Evolutionary conservation across 2,329 filamentous ascomycete genomes (phyloP).

Genomic region (Fusarium haematococcum): DNA sequence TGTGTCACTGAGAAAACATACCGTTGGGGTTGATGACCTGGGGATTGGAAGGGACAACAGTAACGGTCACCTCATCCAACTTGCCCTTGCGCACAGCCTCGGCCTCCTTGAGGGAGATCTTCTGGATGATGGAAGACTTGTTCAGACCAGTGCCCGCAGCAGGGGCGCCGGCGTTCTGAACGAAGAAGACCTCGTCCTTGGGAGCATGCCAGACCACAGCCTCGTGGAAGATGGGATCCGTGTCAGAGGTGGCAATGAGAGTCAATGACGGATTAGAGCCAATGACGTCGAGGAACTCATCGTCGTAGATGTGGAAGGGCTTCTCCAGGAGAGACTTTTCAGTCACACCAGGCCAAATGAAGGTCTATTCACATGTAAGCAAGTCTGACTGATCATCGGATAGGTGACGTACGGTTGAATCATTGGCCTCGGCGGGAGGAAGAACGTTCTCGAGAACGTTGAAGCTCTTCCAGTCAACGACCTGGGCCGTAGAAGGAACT

Average conservation of each 20-base stretch:
- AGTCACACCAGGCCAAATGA: slow-evolving; percentile 41
- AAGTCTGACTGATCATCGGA: neutral
- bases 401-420: slow-evolving; percentile 14
- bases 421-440: slow-evolving; percentile 31
- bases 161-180: slow-evolving; percentile 61
- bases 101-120: slow-evolving; percentile 60
- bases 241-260: slow-evolving; percentile 58
- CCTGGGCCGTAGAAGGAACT: slow-evolving; percentile 21
- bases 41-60: slow-evolving; percentile 56
- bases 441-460: slow-evolving; percentile 34
- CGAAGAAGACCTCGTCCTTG: slow-evolving; percentile 66
- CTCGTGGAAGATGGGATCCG: slow-evolving; percentile 65
- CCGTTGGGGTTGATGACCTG: slow-evolving; percentile 64
- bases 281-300: slow-evolving; percentile 63
- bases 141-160: slow-evolving; percentile 62
- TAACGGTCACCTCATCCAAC: slow-evolving; percentile 53
- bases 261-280: slow-evolving; percentile 62
- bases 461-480: slow-evolving; percentile 40
- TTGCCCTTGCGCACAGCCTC: slow-evolving; percentile 40
- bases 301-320: slow-evolving; percentile 55
- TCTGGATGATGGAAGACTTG: slow-evolving; percentile 63
- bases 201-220: slow-evolving; percentile 64
- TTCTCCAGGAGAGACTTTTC: slow-evolving; percentile 31
- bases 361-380: neutral
- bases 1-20: slow-evolving; percentile 33